Base-by-base conservation (phyloP, 208 protist genomes). In the Trypanosoma congolense region DNA sequence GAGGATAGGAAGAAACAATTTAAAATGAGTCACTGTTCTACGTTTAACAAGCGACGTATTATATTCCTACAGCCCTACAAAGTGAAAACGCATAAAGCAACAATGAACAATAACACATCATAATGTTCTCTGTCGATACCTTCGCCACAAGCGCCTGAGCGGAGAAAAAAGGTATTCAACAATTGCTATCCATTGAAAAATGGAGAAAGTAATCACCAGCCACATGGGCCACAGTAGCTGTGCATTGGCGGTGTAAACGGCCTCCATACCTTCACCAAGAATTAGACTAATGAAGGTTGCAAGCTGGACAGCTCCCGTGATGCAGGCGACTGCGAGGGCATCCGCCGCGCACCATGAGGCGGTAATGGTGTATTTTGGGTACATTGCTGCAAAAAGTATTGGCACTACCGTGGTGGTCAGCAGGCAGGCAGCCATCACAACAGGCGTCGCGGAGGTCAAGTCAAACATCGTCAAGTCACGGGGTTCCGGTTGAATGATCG, bases 301-400 rank as follows among this genome's bases (percentile, higher is more conserved):
- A 3, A 97, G 57, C 71, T 98, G 86, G 21, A 97, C 46, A 10
- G 97, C 71, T 1, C 92, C 90, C 9, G 82, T 77, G 18, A 97
- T 44, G 44, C 96, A 86, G 24, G 79, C 83, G 2, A 97, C 30
- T 14, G 97, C 50, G 46, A 97, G 75, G 5, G 93, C 95, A 51
- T 98, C 91, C 2, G 83, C 65, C 0, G 77, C 81, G 18, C 78
- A 83, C 95, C 96, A 98, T 26, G 96, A 93, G n/a, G 89, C 75
- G 4, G 96, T 26, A 28, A 87, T 71, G 4, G 40, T 6, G 19
- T 10, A 53, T 0, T 44, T 25, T 1, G 52, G 58, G 36, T 64
- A 74, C 6, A 67, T 28, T 2, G 60, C 16, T n/a, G 59, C 45
- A 35, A 74, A 82, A 2, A 83, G 14, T 31, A 57, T 55, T 6